These are phyloP conservation scores for Pisolithus orientalis DNA, from an alignment of 768 basidiomycete species.

Conservation along the genomic window DNA sequence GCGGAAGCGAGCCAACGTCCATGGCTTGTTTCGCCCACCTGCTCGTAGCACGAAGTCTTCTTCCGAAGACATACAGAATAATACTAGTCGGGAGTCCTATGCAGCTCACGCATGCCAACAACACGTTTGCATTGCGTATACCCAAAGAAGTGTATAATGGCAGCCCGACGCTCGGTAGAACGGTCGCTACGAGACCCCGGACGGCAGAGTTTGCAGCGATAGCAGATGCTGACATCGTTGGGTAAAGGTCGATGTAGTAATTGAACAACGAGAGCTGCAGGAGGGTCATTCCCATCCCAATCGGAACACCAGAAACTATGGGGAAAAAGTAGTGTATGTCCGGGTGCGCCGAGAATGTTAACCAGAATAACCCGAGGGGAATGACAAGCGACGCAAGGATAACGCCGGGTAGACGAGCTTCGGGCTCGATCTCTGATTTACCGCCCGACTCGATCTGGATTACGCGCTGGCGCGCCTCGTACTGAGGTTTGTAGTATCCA, in stretches of 20 bases:
- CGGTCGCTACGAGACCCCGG: constrained; percentile 13
- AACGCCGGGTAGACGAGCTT: constrained; percentile 17
- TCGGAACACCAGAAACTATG: constrained; percentile 19
- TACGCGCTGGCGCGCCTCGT: constrained; percentile 11
- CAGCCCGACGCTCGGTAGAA: constrained; percentile 10
- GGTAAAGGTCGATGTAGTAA: constrained; percentile 23
- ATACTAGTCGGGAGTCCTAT: constrained; percentile 3
- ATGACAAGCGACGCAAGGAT: constrained; percentile 14
- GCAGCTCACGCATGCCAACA: constrained; percentile 3
- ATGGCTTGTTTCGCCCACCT: constrained; percentile 1
- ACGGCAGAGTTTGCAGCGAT: constrained; percentile 19
- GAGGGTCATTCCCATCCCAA: constrained; percentile 24
- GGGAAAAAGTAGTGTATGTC: constrained; percentile 17
- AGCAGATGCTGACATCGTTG: constrained; percentile 17
- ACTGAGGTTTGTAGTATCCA: constrained; percentile 14
- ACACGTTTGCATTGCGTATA: constrained; percentile 1
- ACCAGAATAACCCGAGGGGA: constrained; percentile 22
- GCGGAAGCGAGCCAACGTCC: neutral
- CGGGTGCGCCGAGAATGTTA: constrained; percentile 16
- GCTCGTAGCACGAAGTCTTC: constrained; percentile 1
- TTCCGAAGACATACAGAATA: constrained; percentile 2
- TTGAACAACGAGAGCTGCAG: constrained; percentile 19
- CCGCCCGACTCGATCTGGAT: constrained; percentile 12
- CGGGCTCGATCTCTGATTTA: constrained; percentile 13
- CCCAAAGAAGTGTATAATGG: constrained; percentile 2